Conservation (phyloP, 805 yeast species). For the Candida corydali region DNA sequence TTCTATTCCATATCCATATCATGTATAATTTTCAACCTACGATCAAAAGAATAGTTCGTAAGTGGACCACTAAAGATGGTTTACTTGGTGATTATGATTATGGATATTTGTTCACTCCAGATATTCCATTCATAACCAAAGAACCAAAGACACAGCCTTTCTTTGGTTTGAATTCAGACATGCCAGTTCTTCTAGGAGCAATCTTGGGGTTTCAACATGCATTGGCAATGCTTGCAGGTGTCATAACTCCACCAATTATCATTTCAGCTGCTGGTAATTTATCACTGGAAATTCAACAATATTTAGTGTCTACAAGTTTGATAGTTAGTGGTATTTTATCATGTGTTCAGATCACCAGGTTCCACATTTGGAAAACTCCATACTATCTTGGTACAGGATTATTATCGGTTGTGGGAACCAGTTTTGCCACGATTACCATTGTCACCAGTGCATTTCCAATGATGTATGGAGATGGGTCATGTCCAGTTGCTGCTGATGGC, state of each 20-base stretch:
- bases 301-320: constrained; percentile 35
- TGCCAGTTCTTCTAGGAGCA: constrained; percentile 77
- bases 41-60: constrained; percentile 15
- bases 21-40: constrained; percentile 4
- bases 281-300: constrained; percentile 31
- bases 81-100: constrained; percentile 86
- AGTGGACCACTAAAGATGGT: constrained; percentile 74
- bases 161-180: constrained; percentile 72
- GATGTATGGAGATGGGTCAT: constrained; percentile 56
- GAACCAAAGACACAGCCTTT: constrained; percentile 64
- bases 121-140: constrained; percentile 58
- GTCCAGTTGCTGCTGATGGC: constrained; percentile 65
- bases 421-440: constrained; percentile 83
- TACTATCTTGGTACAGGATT: constrained; percentile 85
- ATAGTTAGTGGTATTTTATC: constrained; percentile 54
- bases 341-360: constrained; percentile 59
- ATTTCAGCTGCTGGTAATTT: constrained; percentile 64
- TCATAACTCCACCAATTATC: constrained; percentile 78
- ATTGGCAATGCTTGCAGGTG: constrained; percentile 82
- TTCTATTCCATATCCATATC: neutral
- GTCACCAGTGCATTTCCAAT: constrained; percentile 71
- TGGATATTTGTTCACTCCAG: constrained; percentile 73
- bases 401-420: constrained; percentile 86
- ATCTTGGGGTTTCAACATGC: constrained; percentile 85
- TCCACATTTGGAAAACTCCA: constrained; percentile 68